Conservation (phyloP, 768 basidiomycete species). For the Amanita pseudoporphyria region DNA sequence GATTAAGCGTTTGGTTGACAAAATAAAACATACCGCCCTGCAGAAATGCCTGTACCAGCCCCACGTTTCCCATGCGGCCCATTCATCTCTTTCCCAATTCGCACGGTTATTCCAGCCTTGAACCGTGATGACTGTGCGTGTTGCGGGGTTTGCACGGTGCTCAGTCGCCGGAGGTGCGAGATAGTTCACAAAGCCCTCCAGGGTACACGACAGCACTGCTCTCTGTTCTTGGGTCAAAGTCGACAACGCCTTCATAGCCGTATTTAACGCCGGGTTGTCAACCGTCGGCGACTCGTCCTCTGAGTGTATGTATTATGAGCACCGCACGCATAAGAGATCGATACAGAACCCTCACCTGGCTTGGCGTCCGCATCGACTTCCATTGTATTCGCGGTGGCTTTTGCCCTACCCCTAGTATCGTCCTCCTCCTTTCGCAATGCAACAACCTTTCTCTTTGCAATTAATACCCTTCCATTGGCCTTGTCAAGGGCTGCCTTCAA, state of each 20-base stretch:
- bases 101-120: slow-evolving; percentile 62
- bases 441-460: slow-evolving; percentile 65
- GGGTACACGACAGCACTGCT: slow-evolving; percentile 55
- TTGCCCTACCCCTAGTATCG: slow-evolving; percentile 67
- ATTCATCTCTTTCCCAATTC: slow-evolving; percentile 64
- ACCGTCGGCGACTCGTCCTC: slow-evolving; percentile 30
- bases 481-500: slow-evolving; percentile 80
- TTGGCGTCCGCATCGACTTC: slow-evolving; percentile 63
- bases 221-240: slow-evolving; percentile 73
- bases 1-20: slow-evolving; percentile 1
- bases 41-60: slow-evolving; percentile 90
- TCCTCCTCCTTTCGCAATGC: slow-evolving; percentile 83
- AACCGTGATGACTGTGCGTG: slow-evolving; percentile 50
- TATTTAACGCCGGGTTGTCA: slow-evolving; percentile 61
- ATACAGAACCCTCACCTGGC: slow-evolving; percentile 25
- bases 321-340: not conserved
- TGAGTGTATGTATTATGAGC: slow-evolving; percentile 7
- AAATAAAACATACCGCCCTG: slow-evolving; percentile 45
- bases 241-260: slow-evolving; percentile 65
- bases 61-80: slow-evolving; percentile 84
- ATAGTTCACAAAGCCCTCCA: slow-evolving; percentile 67
- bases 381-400: slow-evolving; percentile 56
- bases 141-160: slow-evolving; percentile 37
- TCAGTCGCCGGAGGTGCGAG: slow-evolving; percentile 38
- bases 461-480: slow-evolving; percentile 79